These are phyloP conservation scores for Cotoneaster glaucophyllus DNA, from an alignment of 306 rosid species.

Conservation along the genomic window DNA sequence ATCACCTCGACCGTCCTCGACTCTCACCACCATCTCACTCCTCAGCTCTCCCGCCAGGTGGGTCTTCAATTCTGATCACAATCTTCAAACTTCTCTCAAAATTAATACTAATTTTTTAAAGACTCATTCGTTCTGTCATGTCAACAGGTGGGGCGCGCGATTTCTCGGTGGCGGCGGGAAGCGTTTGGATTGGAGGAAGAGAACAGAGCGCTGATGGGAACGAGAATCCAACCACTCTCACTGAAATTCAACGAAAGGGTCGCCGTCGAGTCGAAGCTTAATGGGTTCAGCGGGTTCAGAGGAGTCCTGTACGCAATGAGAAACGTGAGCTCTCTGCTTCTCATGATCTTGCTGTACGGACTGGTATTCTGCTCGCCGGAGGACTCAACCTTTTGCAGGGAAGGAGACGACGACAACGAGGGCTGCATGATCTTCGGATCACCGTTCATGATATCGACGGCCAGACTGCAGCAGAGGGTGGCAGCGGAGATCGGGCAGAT, in stretches of 20 bases:
- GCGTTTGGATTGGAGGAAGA: constrained; percentile 92
- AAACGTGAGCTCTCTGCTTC: constrained; percentile 87
- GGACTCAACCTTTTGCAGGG: constrained; percentile 46
- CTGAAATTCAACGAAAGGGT: constrained; percentile 73
- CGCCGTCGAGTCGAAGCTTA: constrained; percentile 76
- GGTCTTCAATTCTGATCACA: background rate
- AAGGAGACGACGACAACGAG: constrained; percentile 40
- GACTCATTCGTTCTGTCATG: background rate
- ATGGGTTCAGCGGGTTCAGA: constrained; percentile 96
- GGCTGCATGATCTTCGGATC: constrained; percentile 84
- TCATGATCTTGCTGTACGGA: constrained; percentile 69
- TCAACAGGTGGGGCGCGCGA: constrained; percentile 67
- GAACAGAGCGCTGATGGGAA: constrained; percentile 75
- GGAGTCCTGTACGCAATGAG: constrained; percentile 98
- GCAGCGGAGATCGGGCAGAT: constrained; percentile 69
- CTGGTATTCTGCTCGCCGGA: constrained; percentile 73
- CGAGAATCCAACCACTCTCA: constrained; percentile 71
- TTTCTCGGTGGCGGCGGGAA: constrained; percentile 75
- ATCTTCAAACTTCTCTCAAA: background rate
- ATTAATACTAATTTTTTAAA: background rate
- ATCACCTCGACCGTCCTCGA: constrained; percentile 58
- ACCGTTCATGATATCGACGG: constrained; percentile 86
- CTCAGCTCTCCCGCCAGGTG: constrained; percentile 92
- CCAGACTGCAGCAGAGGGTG: constrained; percentile 78
- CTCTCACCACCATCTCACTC: constrained; percentile 60